Evolutionary conservation across 805 yeast species (phyloP).

Genomic region (Kazachstania psychrophila): DNA sequence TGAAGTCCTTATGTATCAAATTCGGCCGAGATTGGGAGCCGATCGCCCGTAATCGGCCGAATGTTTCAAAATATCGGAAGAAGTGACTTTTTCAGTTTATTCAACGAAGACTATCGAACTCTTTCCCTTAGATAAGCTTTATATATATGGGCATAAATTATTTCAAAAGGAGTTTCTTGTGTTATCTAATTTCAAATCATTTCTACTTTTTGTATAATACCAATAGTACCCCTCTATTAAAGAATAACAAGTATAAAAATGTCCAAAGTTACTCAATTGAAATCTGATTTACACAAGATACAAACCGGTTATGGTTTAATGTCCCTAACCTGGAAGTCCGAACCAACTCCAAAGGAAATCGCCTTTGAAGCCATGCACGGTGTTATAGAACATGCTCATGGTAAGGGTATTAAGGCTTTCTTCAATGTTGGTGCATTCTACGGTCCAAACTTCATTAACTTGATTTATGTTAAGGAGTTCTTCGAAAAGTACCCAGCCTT

Average conservation of each 20-base stretch:
- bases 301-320: conserved; percentile 65
- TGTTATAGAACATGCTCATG: conserved; percentile 37
- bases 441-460: conserved; percentile 46
- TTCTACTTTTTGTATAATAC: too few species aligned
- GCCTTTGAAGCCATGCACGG: conserved; percentile 47
- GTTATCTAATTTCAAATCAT: too few species aligned
- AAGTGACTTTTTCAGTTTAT: too few species aligned
- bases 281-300: conserved; percentile 11
- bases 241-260: conserved; percentile 9
- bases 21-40: too few species aligned
- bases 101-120: too few species aligned
- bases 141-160: too few species aligned
- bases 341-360: conserved; percentile 44
- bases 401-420: conserved; percentile 33
- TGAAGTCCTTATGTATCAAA: too few species aligned
- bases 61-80: too few species aligned
- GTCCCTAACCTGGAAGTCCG: conserved; percentile 66
- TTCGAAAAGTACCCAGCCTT: conserved; percentile 48
- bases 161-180: too few species aligned
- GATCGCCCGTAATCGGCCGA: too few species aligned
- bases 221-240: neutral
- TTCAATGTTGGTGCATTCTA: conserved; percentile 77
- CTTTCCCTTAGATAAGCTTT: too few species aligned
- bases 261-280: conserved; percentile 17
- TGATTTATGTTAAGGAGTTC: conserved; percentile 49